phyloP scores from a whole-genome alignment of 140 eudicot genomes.

The Bidens hawaiensis region DNA sequence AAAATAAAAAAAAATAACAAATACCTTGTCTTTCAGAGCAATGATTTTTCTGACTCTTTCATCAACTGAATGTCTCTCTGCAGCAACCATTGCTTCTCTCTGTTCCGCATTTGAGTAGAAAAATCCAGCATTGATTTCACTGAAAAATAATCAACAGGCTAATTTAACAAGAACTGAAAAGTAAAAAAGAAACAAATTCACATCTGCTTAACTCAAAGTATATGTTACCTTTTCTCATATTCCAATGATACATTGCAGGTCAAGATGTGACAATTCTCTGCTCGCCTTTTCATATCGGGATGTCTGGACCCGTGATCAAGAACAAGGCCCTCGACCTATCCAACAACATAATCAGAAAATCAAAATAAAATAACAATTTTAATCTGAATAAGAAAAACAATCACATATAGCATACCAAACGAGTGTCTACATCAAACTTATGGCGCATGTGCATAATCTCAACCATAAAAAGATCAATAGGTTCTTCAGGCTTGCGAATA shows the following conservation, averaged over 20 bases:
- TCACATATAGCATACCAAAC: slow-evolving; percentile 48
- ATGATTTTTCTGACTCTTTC: slow-evolving; percentile 88
- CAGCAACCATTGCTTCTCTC: slow-evolving; percentile 99
- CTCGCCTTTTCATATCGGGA: slow-evolving; percentile 98
- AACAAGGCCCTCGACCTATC: slow-evolving; percentile 93
- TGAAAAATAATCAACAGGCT: slow-evolving; percentile 39
- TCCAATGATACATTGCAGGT: slow-evolving; percentile 92
- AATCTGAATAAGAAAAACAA: background rate
- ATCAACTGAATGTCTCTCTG: slow-evolving; percentile 95
- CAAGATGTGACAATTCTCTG: slow-evolving; percentile 88
- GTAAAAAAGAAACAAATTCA: background rate
- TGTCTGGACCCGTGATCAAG: slow-evolving; percentile 99
- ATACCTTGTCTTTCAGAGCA: slow-evolving; percentile 83
- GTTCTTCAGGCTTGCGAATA: slow-evolving; percentile 79
- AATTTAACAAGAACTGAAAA: background rate
- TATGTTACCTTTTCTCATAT: slow-evolving; percentile 86
- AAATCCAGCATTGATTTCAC: slow-evolving; percentile 98
- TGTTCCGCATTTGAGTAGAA: slow-evolving; percentile 97
- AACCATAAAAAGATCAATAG: slow-evolving; percentile 92
- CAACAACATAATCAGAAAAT: slow-evolving; percentile 9
- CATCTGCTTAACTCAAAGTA: background rate
- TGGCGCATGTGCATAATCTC: slow-evolving; percentile 99
- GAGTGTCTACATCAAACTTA: slow-evolving; percentile 95
- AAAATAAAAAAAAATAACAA: background rate
- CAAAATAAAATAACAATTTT: background rate